Base-by-base conservation (phyloP, 805 yeast species). In the Cyberlindnera mrakii region DNA sequence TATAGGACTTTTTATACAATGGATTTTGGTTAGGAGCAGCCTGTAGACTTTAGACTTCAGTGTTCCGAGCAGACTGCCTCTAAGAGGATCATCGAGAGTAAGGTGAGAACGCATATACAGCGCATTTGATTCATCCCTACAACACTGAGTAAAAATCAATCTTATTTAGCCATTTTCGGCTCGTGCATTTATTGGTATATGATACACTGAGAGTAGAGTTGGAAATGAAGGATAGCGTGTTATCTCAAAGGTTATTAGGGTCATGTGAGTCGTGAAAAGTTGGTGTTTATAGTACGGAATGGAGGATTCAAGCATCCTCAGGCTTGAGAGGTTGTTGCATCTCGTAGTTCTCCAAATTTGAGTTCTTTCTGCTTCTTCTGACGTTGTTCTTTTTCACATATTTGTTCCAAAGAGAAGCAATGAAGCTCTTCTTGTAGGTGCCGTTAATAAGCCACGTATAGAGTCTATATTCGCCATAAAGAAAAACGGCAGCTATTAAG, bases 401-500 rank as follows among this genome's bases (percentile, higher is more conserved):
- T 37, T 41, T 53, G 25, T 41, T 44, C 52, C 50, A 54, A 14
- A 44, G 35, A 17, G 25, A 44, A n/a, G 39, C 44, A 25, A 50
- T 15, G 33, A 44, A 42, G 15, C 42, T 49, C 39, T 47, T 48
- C 40, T 51, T 53, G 53, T 53, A 43, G 49, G 55, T 34, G 42
- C 64, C 63, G 32, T 51, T 55, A 41, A 67, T 58, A 35, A 71
- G 48, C 67, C 68, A 67, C 35, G 65, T 52, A 50, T 72, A 73
- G 13, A 77, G 53, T 39, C 68, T 55, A 51, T 71, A 76, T 56
- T 78, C 82, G 10, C 65, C 55, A 44, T 62, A 70, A n/a, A 77
- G 57, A 11, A 77, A 46, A 10, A 64, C 42, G 34, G 67, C 65
- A 3, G 81, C 89, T 39, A 82, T 56, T 15, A 75, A 47, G 51